Evolutionary conservation across 345 rosid genomes (phyloP).

Genomic region (Hibiscus mutabilis): DNA sequence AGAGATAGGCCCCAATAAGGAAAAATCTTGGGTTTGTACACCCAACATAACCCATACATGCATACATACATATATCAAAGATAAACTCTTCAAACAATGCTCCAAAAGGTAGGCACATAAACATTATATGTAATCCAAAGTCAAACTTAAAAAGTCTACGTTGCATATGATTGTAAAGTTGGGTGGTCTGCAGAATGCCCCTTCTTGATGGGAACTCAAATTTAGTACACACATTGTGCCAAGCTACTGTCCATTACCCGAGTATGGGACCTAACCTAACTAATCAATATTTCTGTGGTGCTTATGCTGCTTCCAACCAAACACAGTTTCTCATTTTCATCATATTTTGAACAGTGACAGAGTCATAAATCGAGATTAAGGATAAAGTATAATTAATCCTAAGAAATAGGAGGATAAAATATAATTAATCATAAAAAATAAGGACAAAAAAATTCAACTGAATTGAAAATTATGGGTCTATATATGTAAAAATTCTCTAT

Average conservation of each 20-base stretch:
- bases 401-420: too few relatives aligned
- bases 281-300: neutral
- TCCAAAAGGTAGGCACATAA: neutral
- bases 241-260: neutral
- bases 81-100: too few relatives aligned
- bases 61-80: too few relatives aligned
- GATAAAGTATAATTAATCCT: too few relatives aligned
- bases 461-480: too few relatives aligned
- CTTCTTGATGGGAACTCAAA: neutral
- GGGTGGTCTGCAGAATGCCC: neutral
- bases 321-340: neutral
- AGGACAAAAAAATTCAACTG: too few relatives aligned
- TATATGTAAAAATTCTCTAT: too few relatives aligned
- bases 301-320: neutral
- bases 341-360: too few relatives aligned
- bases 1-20: too few relatives aligned
- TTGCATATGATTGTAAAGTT: neutral
- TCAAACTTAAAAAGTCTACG: neutral
- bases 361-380: too few relatives aligned
- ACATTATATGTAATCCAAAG: neutral
- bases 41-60: too few relatives aligned
- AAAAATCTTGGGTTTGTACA: slow-evolving; percentile 23
- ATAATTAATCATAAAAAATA: too few relatives aligned
- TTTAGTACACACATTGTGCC: neutral
- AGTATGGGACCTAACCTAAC: neutral